A percentile compares a stretch with the other conserved stretches of the same genome.
Conservation (phyloP, 1,284 basidiomycete species). For the Ustilago loliicola region DNA sequence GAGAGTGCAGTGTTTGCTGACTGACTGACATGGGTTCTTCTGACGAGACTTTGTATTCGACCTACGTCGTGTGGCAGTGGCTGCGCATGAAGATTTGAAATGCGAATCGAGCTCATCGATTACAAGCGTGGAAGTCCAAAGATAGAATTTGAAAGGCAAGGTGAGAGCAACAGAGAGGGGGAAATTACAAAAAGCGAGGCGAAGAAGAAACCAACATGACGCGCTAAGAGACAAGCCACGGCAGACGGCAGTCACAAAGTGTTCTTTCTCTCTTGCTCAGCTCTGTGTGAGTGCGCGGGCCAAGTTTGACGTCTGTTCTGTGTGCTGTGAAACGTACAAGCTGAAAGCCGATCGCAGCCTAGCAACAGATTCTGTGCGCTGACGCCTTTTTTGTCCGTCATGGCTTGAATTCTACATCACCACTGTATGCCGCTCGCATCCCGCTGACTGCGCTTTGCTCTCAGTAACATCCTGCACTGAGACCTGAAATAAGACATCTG, state of each 20-base stretch:
- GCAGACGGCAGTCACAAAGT: background rate
- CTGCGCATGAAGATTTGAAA: constrained; percentile 16
- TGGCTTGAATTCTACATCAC: background rate
- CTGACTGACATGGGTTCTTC: background rate
- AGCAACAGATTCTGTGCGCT: constrained; percentile 8
- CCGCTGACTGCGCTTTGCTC: constrained; percentile 6
- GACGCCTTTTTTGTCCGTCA: constrained; percentile 10
- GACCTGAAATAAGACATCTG: background rate
- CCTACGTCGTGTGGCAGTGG: constrained; percentile 34
- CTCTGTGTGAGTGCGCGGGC: constrained; percentile 7
- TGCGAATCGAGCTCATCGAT: constrained; percentile 21
- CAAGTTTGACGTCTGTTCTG: background rate
- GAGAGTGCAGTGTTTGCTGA: background rate
- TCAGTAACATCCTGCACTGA: background rate
- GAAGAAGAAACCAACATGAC: constrained; percentile 15
- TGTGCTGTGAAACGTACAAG: constrained; percentile 1
- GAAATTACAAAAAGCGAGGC: constrained; percentile 9
- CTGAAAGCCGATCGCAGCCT: constrained; percentile 28
- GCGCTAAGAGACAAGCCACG: constrained; percentile 16
- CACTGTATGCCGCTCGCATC: background rate
- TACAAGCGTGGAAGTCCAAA: constrained; percentile 14
- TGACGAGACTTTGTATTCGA: background rate
- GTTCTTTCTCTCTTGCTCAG: background rate
- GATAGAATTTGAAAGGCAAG: background rate
- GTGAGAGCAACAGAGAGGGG: background rate